phyloP scores from a whole-genome alignment of 2,329 filamentous ascomycete species.

The Botrytis porri region DNA sequence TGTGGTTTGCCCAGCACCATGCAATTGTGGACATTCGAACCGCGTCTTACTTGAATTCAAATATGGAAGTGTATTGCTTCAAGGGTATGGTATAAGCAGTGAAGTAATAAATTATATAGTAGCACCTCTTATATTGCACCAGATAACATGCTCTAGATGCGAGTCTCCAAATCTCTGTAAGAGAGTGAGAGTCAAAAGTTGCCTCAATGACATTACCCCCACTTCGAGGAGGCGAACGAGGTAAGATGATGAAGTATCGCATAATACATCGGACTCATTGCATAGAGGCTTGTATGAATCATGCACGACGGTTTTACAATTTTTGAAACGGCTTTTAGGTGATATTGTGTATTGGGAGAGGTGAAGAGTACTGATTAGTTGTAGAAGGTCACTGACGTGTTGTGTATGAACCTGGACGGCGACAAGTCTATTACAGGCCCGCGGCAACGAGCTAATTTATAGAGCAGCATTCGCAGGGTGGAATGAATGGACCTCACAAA shows the following conservation, averaged over 20 bases:
- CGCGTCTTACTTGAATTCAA: neutral
- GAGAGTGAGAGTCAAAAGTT: neutral
- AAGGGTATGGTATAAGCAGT: rapidly evolving
- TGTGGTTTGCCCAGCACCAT: rapidly evolving
- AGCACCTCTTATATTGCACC: rapidly evolving
- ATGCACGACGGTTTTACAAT: neutral
- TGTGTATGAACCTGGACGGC: rapidly evolving
- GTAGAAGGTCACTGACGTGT: neutral
- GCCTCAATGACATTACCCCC: neutral
- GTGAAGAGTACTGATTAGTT: neutral
- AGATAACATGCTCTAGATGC: rapidly evolving
- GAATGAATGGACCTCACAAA: too few species aligned
- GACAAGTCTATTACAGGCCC: too few species aligned
- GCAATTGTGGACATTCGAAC: rapidly evolving
- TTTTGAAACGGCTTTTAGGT: neutral
- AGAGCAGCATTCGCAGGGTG: too few species aligned
- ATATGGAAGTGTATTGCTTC: neutral
- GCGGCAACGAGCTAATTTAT: too few species aligned
- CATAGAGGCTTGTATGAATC: too few species aligned
- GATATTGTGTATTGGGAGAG: neutral
- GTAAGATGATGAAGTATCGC: neutral
- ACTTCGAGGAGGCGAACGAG: neutral
- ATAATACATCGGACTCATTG: rapidly evolving
- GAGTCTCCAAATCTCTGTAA: neutral
- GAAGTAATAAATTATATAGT: neutral